Base-by-base conservation (phyloP, 306 rosid species). In the Rosa multiflora region DNA sequence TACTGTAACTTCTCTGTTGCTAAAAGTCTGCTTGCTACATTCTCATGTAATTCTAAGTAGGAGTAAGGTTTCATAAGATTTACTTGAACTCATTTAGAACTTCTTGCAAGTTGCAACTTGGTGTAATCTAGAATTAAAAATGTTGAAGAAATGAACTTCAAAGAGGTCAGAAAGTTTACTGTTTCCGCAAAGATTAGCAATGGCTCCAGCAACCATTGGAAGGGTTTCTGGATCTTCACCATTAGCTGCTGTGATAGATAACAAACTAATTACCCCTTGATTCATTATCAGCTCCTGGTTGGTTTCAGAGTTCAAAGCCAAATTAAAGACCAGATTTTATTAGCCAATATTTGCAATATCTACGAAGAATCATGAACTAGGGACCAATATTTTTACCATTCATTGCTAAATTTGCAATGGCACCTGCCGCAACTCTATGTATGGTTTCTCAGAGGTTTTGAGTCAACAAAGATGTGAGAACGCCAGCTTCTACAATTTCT, bases 341-440 rank as follows among this genome's bases (percentile, higher is more conserved):
- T 62, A 73, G 58, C 70, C 78, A 84, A 63, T 35, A 46, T 39
- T 8, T 68, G 47, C n/a, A 21, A 26, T 15, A 80, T 42, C 72
- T 64, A 10, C 35, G 21, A 58, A 56, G 42, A 46, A 46, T 64
- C 58, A 74, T 40, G 47, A 37, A 74, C 40, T 70, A 21, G 29
- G 80, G 74, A 67, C 67, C 18, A 9, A 48, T 53, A 77, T 23
- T 47, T 78, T 80, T 87, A 96, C 99, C 98, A 51, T 93, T 96
- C 99, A 96, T 96, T 80, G 99, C 99, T 78, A 96, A 87, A 82
- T 96, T 96, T 43, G 99, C 99, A 52, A 96, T 93, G 75, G 99
- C 99, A 62, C 99, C 99, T 6, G 99, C 98, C n/a, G 98, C 98
- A 82, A 96, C 99, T 91, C 99, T 89, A 74, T 91, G 98, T 83